Percentiles rank a stretch among this genome's conserved stretches.
phyloP scores from a whole-genome alignment of 352 stramenopile genomes.

The Phytophthora lateralis region DNA sequence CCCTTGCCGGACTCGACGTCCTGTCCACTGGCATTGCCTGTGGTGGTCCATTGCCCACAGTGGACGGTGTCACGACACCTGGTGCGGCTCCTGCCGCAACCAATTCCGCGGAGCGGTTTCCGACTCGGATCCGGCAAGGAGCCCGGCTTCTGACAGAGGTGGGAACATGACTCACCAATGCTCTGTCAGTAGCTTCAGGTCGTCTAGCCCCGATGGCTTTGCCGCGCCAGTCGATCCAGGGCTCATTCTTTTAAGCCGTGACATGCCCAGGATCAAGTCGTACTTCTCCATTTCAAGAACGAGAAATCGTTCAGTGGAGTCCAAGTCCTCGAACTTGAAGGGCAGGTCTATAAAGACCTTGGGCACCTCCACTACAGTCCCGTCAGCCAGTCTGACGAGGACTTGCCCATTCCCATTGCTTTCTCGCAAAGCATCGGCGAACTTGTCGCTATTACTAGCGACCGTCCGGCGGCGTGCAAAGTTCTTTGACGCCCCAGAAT shows the following conservation, averaged over 20 bases:
- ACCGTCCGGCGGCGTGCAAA: conserved; percentile 10
- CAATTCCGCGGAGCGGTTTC: no score
- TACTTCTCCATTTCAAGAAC: conserved; percentile 23
- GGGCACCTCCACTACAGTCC: neutral
- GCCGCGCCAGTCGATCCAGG: conserved; percentile 23
- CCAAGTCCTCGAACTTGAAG: neutral
- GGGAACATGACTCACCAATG: no score
- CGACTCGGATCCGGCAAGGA: no score
- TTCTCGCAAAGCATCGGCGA: conserved; percentile 5
- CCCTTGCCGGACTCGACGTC: no score
- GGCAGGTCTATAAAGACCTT: conserved; percentile 1
- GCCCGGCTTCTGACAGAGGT: no score
- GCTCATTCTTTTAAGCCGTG: conserved; percentile 20
- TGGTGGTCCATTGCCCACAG: no score
- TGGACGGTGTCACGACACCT: no score
- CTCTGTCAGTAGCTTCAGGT: no score
- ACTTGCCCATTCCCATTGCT: conserved; percentile 9
- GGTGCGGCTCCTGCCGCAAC: no score
- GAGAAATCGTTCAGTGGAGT: conserved; percentile 5
- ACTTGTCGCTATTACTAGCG: conserved; percentile 10
- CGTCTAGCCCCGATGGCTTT: conserved; percentile 12
- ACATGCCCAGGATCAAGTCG: conserved; percentile 29
- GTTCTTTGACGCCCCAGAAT: conserved; percentile 16
- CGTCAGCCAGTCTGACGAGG: conserved; percentile 10
- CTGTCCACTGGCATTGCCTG: no score